These are phyloP conservation scores for Lentinula sp. DNA, from an alignment of 768 basidiomycete species.

Conservation along the genomic window DNA sequence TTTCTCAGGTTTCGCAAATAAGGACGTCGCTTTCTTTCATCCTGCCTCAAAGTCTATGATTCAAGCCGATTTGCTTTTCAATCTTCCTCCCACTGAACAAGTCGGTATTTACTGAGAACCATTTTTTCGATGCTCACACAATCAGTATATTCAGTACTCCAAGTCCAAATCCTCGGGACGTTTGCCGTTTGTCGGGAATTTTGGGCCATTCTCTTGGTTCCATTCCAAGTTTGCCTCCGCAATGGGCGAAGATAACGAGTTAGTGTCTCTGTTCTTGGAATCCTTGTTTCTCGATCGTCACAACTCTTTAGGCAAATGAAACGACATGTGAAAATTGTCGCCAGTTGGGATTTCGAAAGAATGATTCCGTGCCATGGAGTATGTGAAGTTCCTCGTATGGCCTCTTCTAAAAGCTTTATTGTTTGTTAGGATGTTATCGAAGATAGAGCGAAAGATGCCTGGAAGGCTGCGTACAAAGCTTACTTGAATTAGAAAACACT, in stretches of 20 bases:
- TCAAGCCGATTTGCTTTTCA: conserved; percentile 79
- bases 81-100: conserved; percentile 76
- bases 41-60: conserved; percentile 63
- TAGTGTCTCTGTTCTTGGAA: conserved; percentile 14
- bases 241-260: conserved; percentile 32
- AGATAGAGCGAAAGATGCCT: conserved; percentile 39
- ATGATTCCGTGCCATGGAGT: conserved; percentile 68
- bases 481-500: not conserved
- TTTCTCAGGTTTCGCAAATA: conserved; percentile 65
- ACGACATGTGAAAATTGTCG: conserved; percentile 57
- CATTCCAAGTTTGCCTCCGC: conserved; percentile 27
- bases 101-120: conserved; percentile 19
- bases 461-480: conserved; percentile 25
- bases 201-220: conserved; percentile 30
- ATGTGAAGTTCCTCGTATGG: not conserved
- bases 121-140: not conserved
- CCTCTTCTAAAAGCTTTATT: not conserved
- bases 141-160: conserved; percentile 25
- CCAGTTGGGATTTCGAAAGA: conserved; percentile 66
- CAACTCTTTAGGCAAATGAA: conserved; percentile 42
- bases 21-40: conserved; percentile 84
- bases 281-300: not conserved
- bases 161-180: conserved; percentile 23
- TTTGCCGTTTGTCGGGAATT: conserved; percentile 17
- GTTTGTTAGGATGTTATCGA: conserved; percentile 48